Evolutionary conservation across 257 asterid species (phyloP), one percentile per base, ranked within the genome.

Genomic region (Sherardia arvensis): DNA sequence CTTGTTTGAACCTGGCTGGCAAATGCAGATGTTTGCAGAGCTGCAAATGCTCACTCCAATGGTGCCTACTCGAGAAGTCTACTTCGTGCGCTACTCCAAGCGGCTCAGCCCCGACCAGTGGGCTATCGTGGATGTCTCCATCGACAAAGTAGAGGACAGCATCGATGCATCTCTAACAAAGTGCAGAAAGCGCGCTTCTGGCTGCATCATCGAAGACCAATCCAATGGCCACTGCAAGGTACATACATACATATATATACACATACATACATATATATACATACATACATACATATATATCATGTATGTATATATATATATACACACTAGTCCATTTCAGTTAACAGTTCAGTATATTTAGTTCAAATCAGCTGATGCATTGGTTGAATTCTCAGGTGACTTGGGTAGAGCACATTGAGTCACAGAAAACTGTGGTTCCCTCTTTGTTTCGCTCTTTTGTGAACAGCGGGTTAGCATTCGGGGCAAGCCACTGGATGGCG

Each of bases 151-250:
- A 21, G 91, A 86, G 62, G 85, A 86, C 29, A 78, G 69, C 61
- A 76, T 78, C 4, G 95, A 86, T 12, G 71, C 77, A n/a, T 83
- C 91, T 65, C 59, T 78, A 32, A 67, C 66, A 47, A 92, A 82
- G 71, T 89, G 88, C 77, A 81, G 84, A 69, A 92, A 89, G 68
- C 86, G 81, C 1, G 91, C 97, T 9, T 92, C 99, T 1, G 99
- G 99, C 15, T 89, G 95, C 84, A 87, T 92, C 74, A 81, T 92
- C 10, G 85, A 89, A 75, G 89, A 92, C 69, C 77, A 74, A 67
- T 71, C 90, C 63, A 81, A 83, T 58, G 96, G 97, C 72, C 97
- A 82, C 73, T 89, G 91, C 81, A 85, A 87, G 98, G 98, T 88
- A 60, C 12, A 8, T 33, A 1, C n/a, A n/a, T n/a, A n/a, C n/a